These are phyloP conservation scores for Dorcoceras hygrometricum DNA, from an alignment of 257 asterid species.

Conservation along the genomic window DNA sequence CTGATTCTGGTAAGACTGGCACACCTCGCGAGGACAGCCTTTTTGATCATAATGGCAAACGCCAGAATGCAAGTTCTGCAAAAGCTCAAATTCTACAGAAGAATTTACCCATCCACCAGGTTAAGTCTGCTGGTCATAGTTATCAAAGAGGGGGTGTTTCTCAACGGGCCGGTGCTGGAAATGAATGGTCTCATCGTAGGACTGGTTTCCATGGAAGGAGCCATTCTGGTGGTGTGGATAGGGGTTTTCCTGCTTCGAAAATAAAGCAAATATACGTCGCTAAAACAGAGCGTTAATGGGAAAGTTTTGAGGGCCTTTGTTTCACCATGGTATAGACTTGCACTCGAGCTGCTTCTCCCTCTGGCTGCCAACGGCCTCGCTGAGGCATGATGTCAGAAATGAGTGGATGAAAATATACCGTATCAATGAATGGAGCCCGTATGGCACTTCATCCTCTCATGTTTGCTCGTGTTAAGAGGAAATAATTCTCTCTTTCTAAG, in stretches of 20 bases:
- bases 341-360: constrained; percentile 1
- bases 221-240: constrained; percentile 53
- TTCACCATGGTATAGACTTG: neutral
- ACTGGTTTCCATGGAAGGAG: constrained; percentile 71
- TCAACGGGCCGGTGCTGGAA: constrained; percentile 55
- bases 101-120: constrained; percentile 44
- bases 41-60: constrained; percentile 31
- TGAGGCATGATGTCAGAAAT: constrained; percentile 12
- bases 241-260: constrained; percentile 54
- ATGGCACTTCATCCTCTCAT: neutral
- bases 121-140: constrained; percentile 41
- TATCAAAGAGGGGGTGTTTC: constrained; percentile 57
- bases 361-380: neutral
- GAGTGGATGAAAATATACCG: neutral
- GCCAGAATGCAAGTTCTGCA: constrained; percentile 33
- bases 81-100: constrained; percentile 48
- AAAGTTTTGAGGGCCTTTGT: constrained; percentile 25
- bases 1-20: constrained; percentile 41
- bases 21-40: constrained; percentile 19
- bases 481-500: neutral
- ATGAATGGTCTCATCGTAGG: constrained; percentile 73
- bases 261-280: constrained; percentile 89
- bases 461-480: neutral
- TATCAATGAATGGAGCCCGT: neutral
- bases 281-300: constrained; percentile 54